Evolutionary conservation across 768 basidiomycete species (phyloP).

Genomic region (Kwoniella shandongensis): DNA sequence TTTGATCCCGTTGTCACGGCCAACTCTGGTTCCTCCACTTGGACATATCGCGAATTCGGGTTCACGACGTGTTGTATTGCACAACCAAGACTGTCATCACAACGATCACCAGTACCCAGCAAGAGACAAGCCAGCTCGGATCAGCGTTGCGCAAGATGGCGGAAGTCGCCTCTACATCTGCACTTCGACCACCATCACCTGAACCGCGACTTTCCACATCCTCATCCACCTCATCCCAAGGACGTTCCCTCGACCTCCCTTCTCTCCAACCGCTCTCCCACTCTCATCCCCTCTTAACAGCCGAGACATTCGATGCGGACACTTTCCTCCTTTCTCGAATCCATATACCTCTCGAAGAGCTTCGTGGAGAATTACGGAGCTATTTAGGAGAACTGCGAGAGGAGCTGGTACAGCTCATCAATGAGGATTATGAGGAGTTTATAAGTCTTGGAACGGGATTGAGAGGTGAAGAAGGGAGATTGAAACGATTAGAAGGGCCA

Average conservation of each 20-base stretch:
- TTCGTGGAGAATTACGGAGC: conserved; percentile 80
- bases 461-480: conserved; percentile 73
- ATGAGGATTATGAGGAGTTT: conserved; percentile 97
- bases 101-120: too few relatives aligned
- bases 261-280: conserved; percentile 70
- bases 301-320: conserved; percentile 76
- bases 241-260: conserved; percentile 50
- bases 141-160: too few relatives aligned
- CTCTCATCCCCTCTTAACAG: conserved; percentile 68
- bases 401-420: conserved; percentile 91
- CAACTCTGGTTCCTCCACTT: too few relatives aligned
- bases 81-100: too few relatives aligned
- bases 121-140: too few relatives aligned
- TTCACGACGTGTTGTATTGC: too few relatives aligned
- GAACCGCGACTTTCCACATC: not conserved
- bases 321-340: conserved; percentile 82
- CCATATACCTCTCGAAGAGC: conserved; percentile 79
- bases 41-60: too few relatives aligned
- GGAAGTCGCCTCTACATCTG: too few relatives aligned
- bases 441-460: conserved; percentile 93
- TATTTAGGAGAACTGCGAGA: conserved; percentile 82
- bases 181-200: not conserved
- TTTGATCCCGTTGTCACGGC: too few relatives aligned
- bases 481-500: conserved; percentile 69
- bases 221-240: conserved; percentile 13